Percentiles rank a stretch among this genome's conserved stretches.
These are phyloP conservation scores for Raphanus sativus DNA, from an alignment of 345 rosid genomes.

Conservation along the genomic window DNA sequence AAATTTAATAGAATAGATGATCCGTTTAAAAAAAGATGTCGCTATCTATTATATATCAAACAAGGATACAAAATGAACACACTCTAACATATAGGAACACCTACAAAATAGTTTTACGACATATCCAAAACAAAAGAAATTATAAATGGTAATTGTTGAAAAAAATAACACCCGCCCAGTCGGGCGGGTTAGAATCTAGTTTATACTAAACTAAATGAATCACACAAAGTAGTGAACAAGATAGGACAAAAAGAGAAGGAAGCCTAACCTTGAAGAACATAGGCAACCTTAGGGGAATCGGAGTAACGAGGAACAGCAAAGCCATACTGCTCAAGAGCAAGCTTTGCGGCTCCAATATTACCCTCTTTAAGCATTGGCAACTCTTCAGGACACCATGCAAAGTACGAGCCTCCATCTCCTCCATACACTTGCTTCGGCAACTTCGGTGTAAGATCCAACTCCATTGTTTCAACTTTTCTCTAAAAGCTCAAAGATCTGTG, in stretches of 20 bases:
- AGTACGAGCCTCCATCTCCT: slow-evolving; percentile 76
- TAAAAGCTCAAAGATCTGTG: neutral
- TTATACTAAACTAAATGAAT: neutral
- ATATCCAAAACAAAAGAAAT: too few species aligned
- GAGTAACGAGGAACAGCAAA: slow-evolving; percentile 85
- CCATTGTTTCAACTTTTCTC: slow-evolving; percentile 44
- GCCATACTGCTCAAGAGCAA: slow-evolving; percentile 72
- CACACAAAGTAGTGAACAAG: neutral
- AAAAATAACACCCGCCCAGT: too few species aligned
- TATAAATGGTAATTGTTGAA: too few species aligned
- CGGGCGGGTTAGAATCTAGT: too few species aligned
- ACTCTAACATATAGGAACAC: too few species aligned
- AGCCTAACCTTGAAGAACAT: slow-evolving; percentile 81
- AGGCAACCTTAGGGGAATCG: slow-evolving; percentile 86
- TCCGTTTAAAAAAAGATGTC: too few species aligned
- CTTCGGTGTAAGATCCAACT: slow-evolving; percentile 79
- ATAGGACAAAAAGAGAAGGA: neutral
- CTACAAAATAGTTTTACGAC: too few species aligned
- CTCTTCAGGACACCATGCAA: slow-evolving; percentile 76
- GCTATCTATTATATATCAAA: too few species aligned
- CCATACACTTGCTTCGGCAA: slow-evolving; percentile 65
- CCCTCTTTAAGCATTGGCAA: slow-evolving; percentile 76
- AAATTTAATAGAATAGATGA: too few species aligned
- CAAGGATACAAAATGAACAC: too few species aligned
- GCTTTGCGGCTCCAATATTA: slow-evolving; percentile 89